Percentiles rank a stretch among this genome's conserved stretches.
Conservation (phyloP, 257 asterid species). For the Salvia rosmarinus region DNA sequence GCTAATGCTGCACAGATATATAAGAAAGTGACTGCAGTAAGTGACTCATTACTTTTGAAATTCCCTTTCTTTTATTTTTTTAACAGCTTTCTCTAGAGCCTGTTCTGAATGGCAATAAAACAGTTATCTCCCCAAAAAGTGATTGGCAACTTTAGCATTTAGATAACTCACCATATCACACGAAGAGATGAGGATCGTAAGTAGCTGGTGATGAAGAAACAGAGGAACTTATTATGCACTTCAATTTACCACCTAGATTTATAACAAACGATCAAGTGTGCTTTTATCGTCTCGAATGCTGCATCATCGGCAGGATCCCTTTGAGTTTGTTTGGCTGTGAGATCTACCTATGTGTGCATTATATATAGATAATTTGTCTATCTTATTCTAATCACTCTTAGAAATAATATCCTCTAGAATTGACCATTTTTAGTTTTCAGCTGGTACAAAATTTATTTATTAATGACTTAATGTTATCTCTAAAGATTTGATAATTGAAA, state of each 20-base stretch:
- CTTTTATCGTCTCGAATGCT: background rate
- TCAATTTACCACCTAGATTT: background rate
- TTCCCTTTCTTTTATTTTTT: background rate
- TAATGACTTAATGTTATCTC: slow-evolving; percentile 17
- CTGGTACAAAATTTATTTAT: slow-evolving; percentile 11
- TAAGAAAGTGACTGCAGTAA: slow-evolving; percentile 89
- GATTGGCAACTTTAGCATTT: background rate
- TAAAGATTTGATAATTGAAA: slow-evolving; percentile 7
- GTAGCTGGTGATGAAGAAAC: background rate
- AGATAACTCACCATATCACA: background rate
- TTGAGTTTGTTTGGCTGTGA: slow-evolving; percentile 21
- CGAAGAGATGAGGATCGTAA: background rate
- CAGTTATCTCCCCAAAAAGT: slow-evolving; percentile 13
- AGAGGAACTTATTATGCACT: background rate
- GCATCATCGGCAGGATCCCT: background rate
- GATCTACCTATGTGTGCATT: slow-evolving; percentile 17
- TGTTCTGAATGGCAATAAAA: slow-evolving; percentile 1
- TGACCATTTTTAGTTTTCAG: slow-evolving; percentile 17
- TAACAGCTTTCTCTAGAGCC: background rate
- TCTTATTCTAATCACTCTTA: slow-evolving; percentile 19
- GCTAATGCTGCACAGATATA: slow-evolving; percentile 93
- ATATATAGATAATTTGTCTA: slow-evolving; percentile 12
- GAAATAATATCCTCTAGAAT: slow-evolving; percentile 14
- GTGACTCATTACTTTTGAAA: slow-evolving; percentile 37
- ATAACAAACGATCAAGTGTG: background rate